phyloP scores from a whole-genome alignment of 225 moss, liverwort and hornwort species.

The Antitrichia curtipendula region DNA sequence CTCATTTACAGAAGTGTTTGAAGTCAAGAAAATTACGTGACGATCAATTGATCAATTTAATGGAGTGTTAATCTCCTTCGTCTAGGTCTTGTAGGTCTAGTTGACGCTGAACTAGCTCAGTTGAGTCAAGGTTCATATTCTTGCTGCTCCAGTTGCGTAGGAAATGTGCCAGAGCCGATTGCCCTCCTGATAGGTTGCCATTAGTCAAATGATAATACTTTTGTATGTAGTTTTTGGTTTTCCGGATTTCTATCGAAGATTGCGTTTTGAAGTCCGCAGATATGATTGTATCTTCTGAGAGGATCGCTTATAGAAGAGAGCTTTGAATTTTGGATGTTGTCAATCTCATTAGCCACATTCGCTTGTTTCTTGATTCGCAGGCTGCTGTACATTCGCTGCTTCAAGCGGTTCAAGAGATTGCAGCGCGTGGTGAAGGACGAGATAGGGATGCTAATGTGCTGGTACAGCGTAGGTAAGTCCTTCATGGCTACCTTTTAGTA shows the following conservation, averaged over 20 bases:
- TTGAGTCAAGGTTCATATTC: background rate
- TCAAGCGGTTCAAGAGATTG: slow-evolving; percentile 48
- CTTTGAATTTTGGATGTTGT: background rate
- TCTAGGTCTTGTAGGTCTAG: background rate
- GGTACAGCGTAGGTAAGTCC: slow-evolving; percentile 44
- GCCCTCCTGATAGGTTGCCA: background rate
- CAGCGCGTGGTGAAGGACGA: slow-evolving; percentile 48
- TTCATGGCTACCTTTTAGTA: background rate
- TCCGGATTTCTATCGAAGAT: background rate
- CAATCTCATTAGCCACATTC: background rate
- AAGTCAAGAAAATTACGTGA: background rate
- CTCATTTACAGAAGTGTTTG: background rate
- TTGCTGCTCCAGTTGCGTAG: background rate
- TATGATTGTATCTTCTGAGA: background rate
- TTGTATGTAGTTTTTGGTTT: background rate
- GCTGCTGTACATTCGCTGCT: slow-evolving; percentile 55
- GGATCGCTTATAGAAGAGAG: background rate
- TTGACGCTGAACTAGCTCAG: background rate
- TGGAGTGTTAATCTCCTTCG: background rate
- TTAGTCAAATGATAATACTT: background rate
- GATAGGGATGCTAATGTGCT: slow-evolving; percentile 46
- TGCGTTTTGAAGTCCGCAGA: background rate
- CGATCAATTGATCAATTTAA: background rate
- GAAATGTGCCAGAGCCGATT: background rate
- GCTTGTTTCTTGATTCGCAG: slow-evolving; percentile 11